Evolutionary conservation across 345 rosid genomes (phyloP), one percentile per base, ranked within the genome.

Genomic region (Kandelia obovata): DNA sequence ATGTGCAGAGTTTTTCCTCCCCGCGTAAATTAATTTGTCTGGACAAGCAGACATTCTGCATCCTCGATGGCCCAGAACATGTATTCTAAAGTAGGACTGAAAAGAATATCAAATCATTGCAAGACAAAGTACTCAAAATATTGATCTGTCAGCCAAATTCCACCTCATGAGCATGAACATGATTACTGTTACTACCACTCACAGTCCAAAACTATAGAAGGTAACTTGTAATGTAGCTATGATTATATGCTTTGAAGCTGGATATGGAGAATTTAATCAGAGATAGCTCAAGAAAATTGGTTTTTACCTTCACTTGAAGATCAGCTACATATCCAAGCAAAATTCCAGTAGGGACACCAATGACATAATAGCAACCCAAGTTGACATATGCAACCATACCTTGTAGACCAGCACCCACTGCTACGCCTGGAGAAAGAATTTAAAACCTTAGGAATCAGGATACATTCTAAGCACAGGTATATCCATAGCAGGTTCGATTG

Each of bases 291-390:
- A 8, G 19, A 5, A 21, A 13, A 39, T 25, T 21, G 11, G 16
- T 21, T 3, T 0, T n/a, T 53, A 70, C 73, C 73, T 67, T 61
- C 4, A 67, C 72, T 21, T 67, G 58, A 19, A 73, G 69, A 53
- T 61, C 20, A 53, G 49, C 62, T 6, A 67, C 58, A 61, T 73
- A 73, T 52, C 67, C 77, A 53, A 73, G 77, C 49, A 73, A 16
- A 53, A 53, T 20, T 27, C 77, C 77, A 0, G 57, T 2, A 31
- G 77, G 77, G 23, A 67, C 61, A 3, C 77, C 77, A 61, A 73
- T 39, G 15, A 47, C 60, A 65, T 56, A 56, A 2, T 55, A 55
- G 58, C 58, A 55, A n/a, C 27, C 58, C 30, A 55, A 55, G 27
- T 55, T 55, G 27, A 55, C 58, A 55, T 55, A 55, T 13, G 58